Evolutionary conservation across 2,329 filamentous ascomycete species (phyloP).

Genomic region (Fusarium haematococcum): DNA sequence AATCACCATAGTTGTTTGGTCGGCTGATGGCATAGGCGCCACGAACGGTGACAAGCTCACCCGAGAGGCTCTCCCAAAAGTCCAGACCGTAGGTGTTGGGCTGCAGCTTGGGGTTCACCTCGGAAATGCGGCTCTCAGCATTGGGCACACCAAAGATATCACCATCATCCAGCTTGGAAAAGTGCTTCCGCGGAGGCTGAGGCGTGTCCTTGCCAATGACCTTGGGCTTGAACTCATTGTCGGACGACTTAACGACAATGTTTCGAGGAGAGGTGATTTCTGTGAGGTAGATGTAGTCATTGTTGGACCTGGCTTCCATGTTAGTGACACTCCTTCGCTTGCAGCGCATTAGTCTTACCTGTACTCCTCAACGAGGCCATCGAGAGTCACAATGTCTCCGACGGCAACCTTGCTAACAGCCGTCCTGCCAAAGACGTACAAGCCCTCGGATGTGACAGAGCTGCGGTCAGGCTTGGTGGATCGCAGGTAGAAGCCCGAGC

Average conservation of each 20-base stretch:
- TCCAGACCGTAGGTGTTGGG: conserved; percentile 74
- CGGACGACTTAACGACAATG: conserved; percentile 64
- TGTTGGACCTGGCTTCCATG: conserved; percentile 56
- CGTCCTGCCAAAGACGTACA: conserved; percentile 72
- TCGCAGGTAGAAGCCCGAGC: conserved; percentile 73
- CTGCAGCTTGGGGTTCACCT: conserved; percentile 69
- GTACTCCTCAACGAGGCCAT: conserved; percentile 69
- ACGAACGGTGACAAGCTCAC: conserved; percentile 74
- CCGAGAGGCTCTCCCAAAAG: conserved; percentile 78
- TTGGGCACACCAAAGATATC: conserved; percentile 75
- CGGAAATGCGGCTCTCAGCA: conserved; percentile 67
- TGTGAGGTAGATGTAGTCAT: conserved; percentile 71
- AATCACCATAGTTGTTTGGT: conserved; percentile 74
- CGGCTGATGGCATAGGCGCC: conserved; percentile 67
- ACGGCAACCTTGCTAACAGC: conserved; percentile 65
- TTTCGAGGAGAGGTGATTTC: conserved; percentile 69
- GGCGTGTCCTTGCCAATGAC: conserved; percentile 69
- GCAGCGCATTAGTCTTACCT: conserved; percentile 51
- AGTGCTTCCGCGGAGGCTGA: conserved; percentile 71
- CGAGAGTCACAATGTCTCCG: conserved; percentile 72
- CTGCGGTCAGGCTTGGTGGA: conserved; percentile 69
- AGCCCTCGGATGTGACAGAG: conserved; percentile 69
- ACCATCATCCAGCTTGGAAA: conserved; percentile 71
- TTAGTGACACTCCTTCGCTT: background rate
- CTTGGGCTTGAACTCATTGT: conserved; percentile 66